Conservation (phyloP, 495 filamentous ascomycete genomes). For the Cercophora scortea region DNA sequence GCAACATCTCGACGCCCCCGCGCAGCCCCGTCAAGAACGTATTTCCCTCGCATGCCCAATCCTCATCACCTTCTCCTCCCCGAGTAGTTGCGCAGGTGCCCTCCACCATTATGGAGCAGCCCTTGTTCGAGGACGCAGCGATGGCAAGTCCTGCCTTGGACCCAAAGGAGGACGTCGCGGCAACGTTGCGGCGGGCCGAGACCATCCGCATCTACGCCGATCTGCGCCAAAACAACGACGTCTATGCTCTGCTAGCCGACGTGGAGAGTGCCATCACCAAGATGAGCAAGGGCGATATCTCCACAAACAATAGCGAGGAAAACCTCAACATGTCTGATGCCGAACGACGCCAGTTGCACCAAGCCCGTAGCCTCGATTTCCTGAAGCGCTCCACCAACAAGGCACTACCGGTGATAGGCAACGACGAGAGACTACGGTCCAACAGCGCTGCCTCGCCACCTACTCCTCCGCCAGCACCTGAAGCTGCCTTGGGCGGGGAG, state of each 20-base stretch:
- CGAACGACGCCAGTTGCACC: constrained; percentile 23
- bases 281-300: constrained; percentile 28
- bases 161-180: constrained; percentile 14
- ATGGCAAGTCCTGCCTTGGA: neutral
- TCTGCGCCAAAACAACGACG: constrained; percentile 38
- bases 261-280: constrained; percentile 53
- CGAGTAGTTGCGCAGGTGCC: constrained; percentile 41
- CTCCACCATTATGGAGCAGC: constrained; percentile 39
- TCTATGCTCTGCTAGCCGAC: constrained; percentile 54
- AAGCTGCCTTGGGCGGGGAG: constrained; percentile 12
- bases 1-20: constrained; percentile 40
- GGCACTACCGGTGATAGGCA: constrained; percentile 8
- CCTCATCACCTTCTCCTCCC: constrained; percentile 32
- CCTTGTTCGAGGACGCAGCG: constrained; percentile 29
- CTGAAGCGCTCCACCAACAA: constrained; percentile 17
- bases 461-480: constrained; percentile 3
- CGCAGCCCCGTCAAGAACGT: constrained; percentile 35
- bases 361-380: constrained; percentile 33
- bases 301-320: neutral
- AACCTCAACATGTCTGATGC: constrained; percentile 10
- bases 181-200: constrained; percentile 36
- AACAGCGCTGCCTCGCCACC: constrained; percentile 10
- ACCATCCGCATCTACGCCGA: constrained; percentile 59
- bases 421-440: constrained; percentile 17
- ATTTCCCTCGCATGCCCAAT: constrained; percentile 18